phyloP scores from a whole-genome alignment of 257 asterid species.

The Verbascum thapsus region DNA sequence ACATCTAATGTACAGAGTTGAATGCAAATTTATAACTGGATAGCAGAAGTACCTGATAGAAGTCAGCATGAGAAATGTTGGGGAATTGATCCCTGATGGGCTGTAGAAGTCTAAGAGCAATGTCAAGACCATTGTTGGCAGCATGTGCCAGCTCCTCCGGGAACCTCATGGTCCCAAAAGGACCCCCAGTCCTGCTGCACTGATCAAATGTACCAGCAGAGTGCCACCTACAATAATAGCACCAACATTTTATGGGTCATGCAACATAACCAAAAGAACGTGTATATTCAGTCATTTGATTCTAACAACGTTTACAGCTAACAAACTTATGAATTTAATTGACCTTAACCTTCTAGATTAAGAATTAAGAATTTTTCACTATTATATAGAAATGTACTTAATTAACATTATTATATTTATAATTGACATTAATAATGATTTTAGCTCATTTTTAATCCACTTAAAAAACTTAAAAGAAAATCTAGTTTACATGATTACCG shows the following conservation, averaged over 20 bases:
- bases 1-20: not conserved
- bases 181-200: constrained; percentile 80
- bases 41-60: constrained; percentile 64
- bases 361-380: too few relatives aligned
- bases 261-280: too few relatives aligned
- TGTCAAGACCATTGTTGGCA: constrained; percentile 83
- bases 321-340: too few relatives aligned
- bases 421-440: too few relatives aligned
- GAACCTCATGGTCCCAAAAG: constrained; percentile 90
- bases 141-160: constrained; percentile 62
- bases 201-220: constrained; percentile 94
- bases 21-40: not conserved
- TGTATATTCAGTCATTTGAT: too few relatives aligned
- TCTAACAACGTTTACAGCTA: too few relatives aligned
- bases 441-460: too few relatives aligned
- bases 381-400: too few relatives aligned
- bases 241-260: not conserved
- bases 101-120: constrained; percentile 73
- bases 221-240: constrained; percentile 71
- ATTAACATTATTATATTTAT: too few relatives aligned
- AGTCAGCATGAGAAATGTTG: constrained; percentile 68
- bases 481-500: too few relatives aligned
- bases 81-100: constrained; percentile 88
- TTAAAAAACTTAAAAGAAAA: too few relatives aligned
- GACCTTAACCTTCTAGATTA: too few relatives aligned